Evolutionary conservation across 108 stramenopile species (phyloP).

Genomic region (Nitzschia sp.): DNA sequence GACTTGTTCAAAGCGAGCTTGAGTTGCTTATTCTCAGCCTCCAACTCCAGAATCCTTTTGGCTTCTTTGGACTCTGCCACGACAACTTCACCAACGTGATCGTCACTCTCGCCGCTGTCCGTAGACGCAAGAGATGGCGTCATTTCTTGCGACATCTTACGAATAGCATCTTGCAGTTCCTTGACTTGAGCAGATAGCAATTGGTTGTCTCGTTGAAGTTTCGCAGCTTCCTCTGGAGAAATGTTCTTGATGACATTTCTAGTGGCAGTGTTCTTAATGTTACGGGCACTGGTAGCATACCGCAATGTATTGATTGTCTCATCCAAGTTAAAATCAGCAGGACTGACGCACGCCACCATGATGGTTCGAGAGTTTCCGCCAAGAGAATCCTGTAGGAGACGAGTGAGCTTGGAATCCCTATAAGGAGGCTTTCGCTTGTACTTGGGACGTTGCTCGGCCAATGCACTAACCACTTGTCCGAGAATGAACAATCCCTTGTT

Average conservation of each 20-base stretch:
- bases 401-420: slow-evolving; percentile 89
- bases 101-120: slow-evolving; percentile 19
- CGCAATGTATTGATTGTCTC: slow-evolving; percentile 89
- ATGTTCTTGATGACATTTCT: slow-evolving; percentile 70
- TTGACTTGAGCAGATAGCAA: slow-evolving; percentile 52
- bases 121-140: slow-evolving; percentile 23
- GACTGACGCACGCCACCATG: slow-evolving; percentile 91
- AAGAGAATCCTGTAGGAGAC: slow-evolving; percentile 86
- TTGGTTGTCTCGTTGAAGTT: slow-evolving; percentile 76
- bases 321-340: slow-evolving; percentile 93
- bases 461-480: slow-evolving; percentile 89
- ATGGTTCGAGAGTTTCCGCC: slow-evolving; percentile 92
- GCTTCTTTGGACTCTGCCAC: slow-evolving; percentile 21
- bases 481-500: slow-evolving; percentile 88
- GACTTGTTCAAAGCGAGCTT: slow-evolving; percentile 7
- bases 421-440: slow-evolving; percentile 73
- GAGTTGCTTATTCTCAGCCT: slow-evolving; percentile 29
- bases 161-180: slow-evolving; percentile 56
- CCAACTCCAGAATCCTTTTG: slow-evolving; percentile 30
- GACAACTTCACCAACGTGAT: slow-evolving; percentile 23
- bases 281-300: slow-evolving; percentile 91
- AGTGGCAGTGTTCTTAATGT: slow-evolving; percentile 92
- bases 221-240: slow-evolving; percentile 70
- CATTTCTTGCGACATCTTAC: slow-evolving; percentile 22
- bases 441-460: slow-evolving; percentile 64